Evolutionary conservation across 2,329 filamentous ascomycete species (phyloP).

Genomic region (Colletotrichum tropicicola): DNA sequence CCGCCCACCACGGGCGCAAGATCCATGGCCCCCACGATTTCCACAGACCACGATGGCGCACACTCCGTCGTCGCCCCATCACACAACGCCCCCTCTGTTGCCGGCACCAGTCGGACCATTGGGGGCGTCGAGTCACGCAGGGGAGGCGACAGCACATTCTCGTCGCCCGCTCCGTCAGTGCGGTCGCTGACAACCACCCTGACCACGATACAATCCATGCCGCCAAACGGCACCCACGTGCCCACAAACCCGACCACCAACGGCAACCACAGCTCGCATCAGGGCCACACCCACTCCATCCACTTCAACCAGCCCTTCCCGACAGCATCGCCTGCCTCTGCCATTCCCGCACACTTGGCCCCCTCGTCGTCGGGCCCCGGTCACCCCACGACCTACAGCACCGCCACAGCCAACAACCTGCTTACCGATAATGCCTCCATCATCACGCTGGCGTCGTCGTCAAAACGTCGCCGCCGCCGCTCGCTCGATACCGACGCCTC

Average conservation of each 20-base stretch:
- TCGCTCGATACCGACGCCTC: conserved; percentile 89
- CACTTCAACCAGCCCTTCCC: conserved; percentile 75
- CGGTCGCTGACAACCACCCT: conserved; percentile 84
- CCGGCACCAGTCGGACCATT: conserved; percentile 78
- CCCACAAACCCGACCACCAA: conserved; percentile 41
- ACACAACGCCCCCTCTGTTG: conserved; percentile 70
- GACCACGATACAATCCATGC: conserved; percentile 78
- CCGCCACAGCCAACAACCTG: conserved; percentile 83
- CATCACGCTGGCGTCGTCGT: conserved; percentile 83
- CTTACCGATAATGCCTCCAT: conserved; percentile 89
- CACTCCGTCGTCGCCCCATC: conserved; percentile 81
- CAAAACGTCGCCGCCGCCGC: conserved; percentile 78
- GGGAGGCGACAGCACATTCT: conserved; percentile 81
- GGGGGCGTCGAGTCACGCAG: conserved; percentile 74
- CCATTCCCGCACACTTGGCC: conserved; percentile 76
- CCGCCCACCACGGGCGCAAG: conserved; percentile 72
- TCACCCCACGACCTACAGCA: conserved; percentile 76
- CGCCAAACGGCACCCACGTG: conserved; percentile 51
- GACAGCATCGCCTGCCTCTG: conserved; percentile 71
- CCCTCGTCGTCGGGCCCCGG: conserved; percentile 53
- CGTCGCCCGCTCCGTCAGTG: conserved; percentile 82
- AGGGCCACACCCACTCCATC: conserved; percentile 54
- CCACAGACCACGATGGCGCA: conserved; percentile 82
- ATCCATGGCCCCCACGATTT: conserved; percentile 81
- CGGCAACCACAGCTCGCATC: conserved; percentile 47